Evolutionary conservation across 2,329 filamentous ascomycete species (phyloP).

Genomic region (Verticillium nubilum): DNA sequence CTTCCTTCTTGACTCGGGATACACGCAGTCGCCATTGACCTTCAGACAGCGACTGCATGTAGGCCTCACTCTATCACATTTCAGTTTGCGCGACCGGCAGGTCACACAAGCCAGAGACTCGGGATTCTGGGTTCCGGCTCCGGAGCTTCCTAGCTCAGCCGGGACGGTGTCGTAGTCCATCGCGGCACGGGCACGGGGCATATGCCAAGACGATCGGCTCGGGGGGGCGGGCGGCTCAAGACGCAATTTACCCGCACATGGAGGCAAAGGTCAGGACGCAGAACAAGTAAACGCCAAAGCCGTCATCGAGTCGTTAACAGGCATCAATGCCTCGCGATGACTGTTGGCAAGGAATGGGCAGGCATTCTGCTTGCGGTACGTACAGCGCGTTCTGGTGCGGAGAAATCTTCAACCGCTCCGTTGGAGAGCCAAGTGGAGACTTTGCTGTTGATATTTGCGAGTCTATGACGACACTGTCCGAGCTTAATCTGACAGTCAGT

Average conservation of each 20-base stretch:
- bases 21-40: slow-evolving; percentile 72
- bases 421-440: not conserved
- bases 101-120: slow-evolving; percentile 71
- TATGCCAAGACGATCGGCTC: not conserved
- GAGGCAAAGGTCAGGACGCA: not conserved
- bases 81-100: slow-evolving; percentile 78
- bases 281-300: not conserved
- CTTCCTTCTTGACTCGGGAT: slow-evolving; percentile 85
- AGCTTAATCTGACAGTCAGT: not conserved
- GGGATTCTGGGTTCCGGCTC: slow-evolving; percentile 3
- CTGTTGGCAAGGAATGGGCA: not conserved
- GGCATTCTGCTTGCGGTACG: not conserved
- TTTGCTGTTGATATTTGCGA: not conserved
- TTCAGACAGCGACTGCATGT: slow-evolving; percentile 75
- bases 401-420: not conserved
- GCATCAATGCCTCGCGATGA: not conserved
- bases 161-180: not conserved
- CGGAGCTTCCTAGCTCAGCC: not conserved
- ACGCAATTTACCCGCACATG: not conserved
- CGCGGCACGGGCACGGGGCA: not conserved
- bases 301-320: not conserved
- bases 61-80: slow-evolving; percentile 77
- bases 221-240: not conserved
- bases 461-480: not conserved
- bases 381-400: not conserved